Evolutionary conservation across 306 rosid genomes (phyloP).

Genomic region (Hippophae gyantsensis): DNA sequence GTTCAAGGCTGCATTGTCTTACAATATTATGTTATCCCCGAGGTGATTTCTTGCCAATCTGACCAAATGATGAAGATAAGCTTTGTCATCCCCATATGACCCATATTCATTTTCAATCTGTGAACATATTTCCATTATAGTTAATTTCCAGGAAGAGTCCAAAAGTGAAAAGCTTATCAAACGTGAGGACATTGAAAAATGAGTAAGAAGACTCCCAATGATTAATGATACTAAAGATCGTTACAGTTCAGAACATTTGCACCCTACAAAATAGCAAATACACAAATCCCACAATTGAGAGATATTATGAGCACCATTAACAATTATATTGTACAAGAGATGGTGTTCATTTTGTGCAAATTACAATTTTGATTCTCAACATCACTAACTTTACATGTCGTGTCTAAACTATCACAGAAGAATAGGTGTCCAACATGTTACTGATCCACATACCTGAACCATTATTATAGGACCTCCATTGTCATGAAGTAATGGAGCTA

Average conservation of each 20-base stretch:
- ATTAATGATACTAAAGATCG: too few relatives aligned
- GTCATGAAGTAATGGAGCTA: constrained; percentile 62
- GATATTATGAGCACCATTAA: neutral
- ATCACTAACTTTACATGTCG: neutral
- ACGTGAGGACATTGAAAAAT: too few relatives aligned
- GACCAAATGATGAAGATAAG: constrained; percentile 71
- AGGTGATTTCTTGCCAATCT: constrained; percentile 59
- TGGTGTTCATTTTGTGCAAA: neutral
- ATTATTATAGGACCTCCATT: constrained; percentile 85
- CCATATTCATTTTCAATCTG: constrained; percentile 96
- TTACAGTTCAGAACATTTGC: too few relatives aligned
- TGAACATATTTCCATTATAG: constrained; percentile 22
- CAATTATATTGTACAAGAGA: neutral
- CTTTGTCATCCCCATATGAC: constrained; percentile 74
- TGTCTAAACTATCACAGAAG: constrained; percentile 5
- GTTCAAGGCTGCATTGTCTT: constrained; percentile 27
- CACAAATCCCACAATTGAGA: too few relatives aligned
- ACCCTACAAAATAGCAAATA: too few relatives aligned
- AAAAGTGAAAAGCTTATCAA: too few relatives aligned
- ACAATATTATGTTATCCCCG: constrained; percentile 69
- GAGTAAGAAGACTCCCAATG: too few relatives aligned
- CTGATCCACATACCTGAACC: constrained; percentile 65
- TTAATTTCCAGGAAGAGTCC: neutral
- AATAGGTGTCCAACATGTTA: neutral
- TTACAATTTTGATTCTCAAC: neutral